Percentiles rank a stretch among this genome's conserved stretches.
Evolutionary conservation across 2,329 filamentous ascomycete species (phyloP).

Genomic region (Pseudovirgaria hyperparasitica): DNA sequence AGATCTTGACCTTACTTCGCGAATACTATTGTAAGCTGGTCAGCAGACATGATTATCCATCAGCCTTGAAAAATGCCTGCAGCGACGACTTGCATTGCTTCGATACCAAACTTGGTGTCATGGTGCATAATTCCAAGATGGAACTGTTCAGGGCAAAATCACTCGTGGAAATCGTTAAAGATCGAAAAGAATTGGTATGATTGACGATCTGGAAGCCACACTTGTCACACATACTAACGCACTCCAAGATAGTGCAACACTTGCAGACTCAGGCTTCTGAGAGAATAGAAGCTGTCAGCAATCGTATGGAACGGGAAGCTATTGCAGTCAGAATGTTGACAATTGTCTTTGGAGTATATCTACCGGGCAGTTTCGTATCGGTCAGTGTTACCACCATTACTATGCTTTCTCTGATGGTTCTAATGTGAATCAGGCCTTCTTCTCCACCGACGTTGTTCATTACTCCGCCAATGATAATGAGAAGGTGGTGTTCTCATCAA

Average conservation of each 20-base stretch:
- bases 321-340: slow-evolving; percentile 17
- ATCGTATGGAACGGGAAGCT: slow-evolving; percentile 13
- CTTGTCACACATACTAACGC: background rate
- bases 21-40: slow-evolving; percentile 10
- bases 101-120: slow-evolving; percentile 15
- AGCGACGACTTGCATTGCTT: slow-evolving; percentile 9
- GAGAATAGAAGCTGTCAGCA: slow-evolving; percentile 11
- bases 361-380: slow-evolving; percentile 17
- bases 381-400: slow-evolving; percentile 8
- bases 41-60: slow-evolving; percentile 9
- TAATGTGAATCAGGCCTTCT: slow-evolving; percentile 21
- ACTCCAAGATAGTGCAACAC: slow-evolving; percentile 9
- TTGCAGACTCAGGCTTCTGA: slow-evolving; percentile 13
- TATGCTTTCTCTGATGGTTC: background rate
- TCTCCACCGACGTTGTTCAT: slow-evolving; percentile 27
- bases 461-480: slow-evolving; percentile 15
- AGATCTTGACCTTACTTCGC: slow-evolving; percentile 17
- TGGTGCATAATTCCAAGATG: slow-evolving; percentile 24
- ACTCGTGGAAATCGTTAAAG: slow-evolving; percentile 20
- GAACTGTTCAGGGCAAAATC: slow-evolving; percentile 22
- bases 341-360: slow-evolving; percentile 12
- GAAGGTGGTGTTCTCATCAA: slow-evolving; percentile 12
- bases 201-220: background rate
- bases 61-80: slow-evolving; percentile 4
- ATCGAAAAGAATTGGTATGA: slow-evolving; percentile 20